Conservation (phyloP, 495 filamentous ascomycete species). For the Penicillium coprophilum region DNA sequence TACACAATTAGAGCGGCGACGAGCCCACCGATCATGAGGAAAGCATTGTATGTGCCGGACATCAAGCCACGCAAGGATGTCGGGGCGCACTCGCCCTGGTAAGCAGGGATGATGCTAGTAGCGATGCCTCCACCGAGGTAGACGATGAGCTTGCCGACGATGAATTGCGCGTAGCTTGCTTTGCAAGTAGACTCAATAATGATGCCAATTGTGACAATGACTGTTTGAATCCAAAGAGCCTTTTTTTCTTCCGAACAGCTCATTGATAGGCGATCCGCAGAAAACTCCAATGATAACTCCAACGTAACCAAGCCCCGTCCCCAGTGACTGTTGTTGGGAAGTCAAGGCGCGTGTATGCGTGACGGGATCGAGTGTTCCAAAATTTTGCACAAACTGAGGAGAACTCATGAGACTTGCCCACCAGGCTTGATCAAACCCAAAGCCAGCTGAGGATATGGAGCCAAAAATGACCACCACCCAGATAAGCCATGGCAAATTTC, state of each 20-base stretch:
- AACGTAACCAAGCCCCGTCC: conserved; percentile 7
- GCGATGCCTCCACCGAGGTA: conserved; percentile 10
- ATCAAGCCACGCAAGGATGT: conserved; percentile 4
- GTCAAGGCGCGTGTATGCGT: background rate
- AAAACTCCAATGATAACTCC: conserved; percentile 8
- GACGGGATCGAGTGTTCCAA: background rate
- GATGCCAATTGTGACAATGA: conserved; percentile 2
- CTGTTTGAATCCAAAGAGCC: background rate
- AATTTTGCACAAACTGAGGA: background rate
- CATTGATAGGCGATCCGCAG: background rate
- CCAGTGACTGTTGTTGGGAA: conserved; percentile 1
- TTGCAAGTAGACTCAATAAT: conserved; percentile 3
- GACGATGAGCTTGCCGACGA: conserved; percentile 4
- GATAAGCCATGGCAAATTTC: conserved; percentile 1
- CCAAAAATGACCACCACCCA: background rate
- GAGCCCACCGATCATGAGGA: conserved; percentile 10
- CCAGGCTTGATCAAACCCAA: background rate
- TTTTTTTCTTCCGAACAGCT: conserved; percentile 9
- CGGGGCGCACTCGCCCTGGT: conserved; percentile 8
- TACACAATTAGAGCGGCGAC: conserved; percentile 5
- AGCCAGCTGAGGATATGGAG: background rate
- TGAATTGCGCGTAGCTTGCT: conserved; percentile 4
- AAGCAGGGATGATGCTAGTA: conserved; percentile 8
- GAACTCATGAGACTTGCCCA: background rate
- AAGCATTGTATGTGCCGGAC: conserved; percentile 7